A percentile compares a stretch with the other conserved stretches of the same genome.
Conservation (phyloP, 23 red algal genomes). For the Gracilaria domingensis region DNA sequence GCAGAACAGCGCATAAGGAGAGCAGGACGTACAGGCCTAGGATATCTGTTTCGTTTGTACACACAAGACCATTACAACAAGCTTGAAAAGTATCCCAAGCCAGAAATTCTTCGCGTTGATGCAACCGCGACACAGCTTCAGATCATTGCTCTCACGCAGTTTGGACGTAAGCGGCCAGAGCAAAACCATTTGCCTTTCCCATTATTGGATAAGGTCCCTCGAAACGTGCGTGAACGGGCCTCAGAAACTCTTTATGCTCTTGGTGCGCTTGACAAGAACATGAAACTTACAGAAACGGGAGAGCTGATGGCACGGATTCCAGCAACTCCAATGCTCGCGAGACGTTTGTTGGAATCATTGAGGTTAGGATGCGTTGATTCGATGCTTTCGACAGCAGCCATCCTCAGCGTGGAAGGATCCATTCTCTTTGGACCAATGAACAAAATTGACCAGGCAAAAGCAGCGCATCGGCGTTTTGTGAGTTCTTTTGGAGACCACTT, state of each 20-base stretch:
- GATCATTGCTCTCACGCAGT: constrained; percentile 47
- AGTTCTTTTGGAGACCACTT: constrained; percentile 75
- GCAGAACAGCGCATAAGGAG: constrained; percentile 93
- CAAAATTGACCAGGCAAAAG: constrained; percentile 49
- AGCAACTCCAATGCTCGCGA: constrained; percentile 75
- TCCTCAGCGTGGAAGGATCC: constrained; percentile 81
- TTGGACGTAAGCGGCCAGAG: background rate
- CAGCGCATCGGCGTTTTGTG: constrained; percentile 66
- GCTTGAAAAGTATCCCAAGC: constrained; percentile 74
- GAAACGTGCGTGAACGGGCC: constrained; percentile 39
- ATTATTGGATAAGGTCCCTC: constrained; percentile 58
- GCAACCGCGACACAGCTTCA: constrained; percentile 76
- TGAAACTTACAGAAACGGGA: constrained; percentile 72
- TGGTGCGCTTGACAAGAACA: constrained; percentile 76
- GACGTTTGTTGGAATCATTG: constrained; percentile 77
- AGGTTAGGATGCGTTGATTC: constrained; percentile 60
- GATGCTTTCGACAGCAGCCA: constrained; percentile 72
- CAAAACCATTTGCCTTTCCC: constrained; percentile 52
- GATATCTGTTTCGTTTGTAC: constrained; percentile 87
- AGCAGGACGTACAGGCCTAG: constrained; percentile 76
- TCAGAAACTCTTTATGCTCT: constrained; percentile 81
- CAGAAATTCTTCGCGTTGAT: constrained; percentile 83
- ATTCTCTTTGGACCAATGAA: constrained; percentile 62
- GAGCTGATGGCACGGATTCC: constrained; percentile 83
- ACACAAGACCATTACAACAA: constrained; percentile 71